These are phyloP conservation scores for Pterocarpus santalinus DNA, from an alignment of 306 rosid species.

Conservation along the genomic window DNA sequence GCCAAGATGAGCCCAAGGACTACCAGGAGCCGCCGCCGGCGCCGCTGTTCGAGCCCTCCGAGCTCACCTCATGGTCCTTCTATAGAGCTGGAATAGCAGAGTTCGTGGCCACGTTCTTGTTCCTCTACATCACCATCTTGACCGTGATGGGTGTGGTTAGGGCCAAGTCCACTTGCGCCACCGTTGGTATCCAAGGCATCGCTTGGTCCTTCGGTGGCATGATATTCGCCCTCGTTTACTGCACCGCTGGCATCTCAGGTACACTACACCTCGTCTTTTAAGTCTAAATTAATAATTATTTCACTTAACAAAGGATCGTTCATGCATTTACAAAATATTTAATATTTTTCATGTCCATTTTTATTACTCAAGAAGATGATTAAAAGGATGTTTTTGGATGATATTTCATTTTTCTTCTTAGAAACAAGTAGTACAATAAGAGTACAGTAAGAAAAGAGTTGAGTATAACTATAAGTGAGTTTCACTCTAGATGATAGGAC, in stretches of 20 bases:
- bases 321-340: too few relatives aligned
- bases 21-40: conserved; percentile 68
- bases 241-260: conserved; percentile 70
- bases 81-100: conserved; percentile 65
- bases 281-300: too few relatives aligned
- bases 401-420: too few relatives aligned
- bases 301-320: too few relatives aligned
- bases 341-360: too few relatives aligned
- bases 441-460: too few relatives aligned
- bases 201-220: conserved; percentile 71
- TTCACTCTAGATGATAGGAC: too few relatives aligned
- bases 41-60: conserved; percentile 53
- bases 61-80: conserved; percentile 59
- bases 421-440: too few relatives aligned
- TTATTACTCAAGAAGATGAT: too few relatives aligned
- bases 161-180: background rate
- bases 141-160: conserved; percentile 54
- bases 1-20: conserved; percentile 58
- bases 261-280: too few relatives aligned
- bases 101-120: conserved; percentile 60
- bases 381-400: too few relatives aligned
- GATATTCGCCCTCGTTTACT: conserved; percentile 67
- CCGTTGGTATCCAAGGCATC: conserved; percentile 62
- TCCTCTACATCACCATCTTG: conserved; percentile 60
- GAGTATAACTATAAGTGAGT: too few relatives aligned